Percentiles rank a stretch among this genome's conserved stretches.
These are phyloP conservation scores for Ophiostoma australiae DNA, from an alignment of 2,329 filamentous ascomycete genomes.

Conservation along the genomic window DNA sequence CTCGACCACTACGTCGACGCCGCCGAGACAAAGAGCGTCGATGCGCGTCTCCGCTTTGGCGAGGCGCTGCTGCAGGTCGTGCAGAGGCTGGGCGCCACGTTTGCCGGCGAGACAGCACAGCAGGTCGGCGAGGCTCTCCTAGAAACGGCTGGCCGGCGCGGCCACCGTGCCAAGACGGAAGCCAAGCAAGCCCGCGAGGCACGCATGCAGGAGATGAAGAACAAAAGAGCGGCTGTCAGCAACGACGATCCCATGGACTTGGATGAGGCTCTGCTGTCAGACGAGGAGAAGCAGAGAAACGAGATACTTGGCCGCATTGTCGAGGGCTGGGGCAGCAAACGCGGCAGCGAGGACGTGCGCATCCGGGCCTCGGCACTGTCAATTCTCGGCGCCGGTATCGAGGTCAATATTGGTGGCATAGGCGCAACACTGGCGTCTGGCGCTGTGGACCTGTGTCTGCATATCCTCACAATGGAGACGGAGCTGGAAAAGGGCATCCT, in stretches of 20 bases:
- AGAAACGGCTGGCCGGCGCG: constrained; percentile 59
- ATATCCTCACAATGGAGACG: constrained; percentile 58
- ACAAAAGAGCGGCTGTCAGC: constrained; percentile 30
- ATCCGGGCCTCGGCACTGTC: constrained; percentile 66
- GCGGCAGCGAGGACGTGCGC: constrained; percentile 63
- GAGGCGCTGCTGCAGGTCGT: constrained; percentile 62
- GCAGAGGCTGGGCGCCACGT: constrained; percentile 54
- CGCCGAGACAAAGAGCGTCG: constrained; percentile 53
- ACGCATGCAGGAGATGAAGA: constrained; percentile 43
- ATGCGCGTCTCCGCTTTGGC: constrained; percentile 62
- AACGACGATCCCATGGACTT: constrained; percentile 47
- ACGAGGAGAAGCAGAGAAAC: constrained; percentile 43
- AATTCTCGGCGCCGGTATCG: constrained; percentile 55
- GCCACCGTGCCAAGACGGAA: constrained; percentile 55
- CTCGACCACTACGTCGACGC: constrained; percentile 64
- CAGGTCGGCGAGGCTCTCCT: constrained; percentile 56
- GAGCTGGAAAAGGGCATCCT: constrained; percentile 59
- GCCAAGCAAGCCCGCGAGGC: constrained; percentile 50
- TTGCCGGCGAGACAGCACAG: constrained; percentile 49
- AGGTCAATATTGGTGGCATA: constrained; percentile 55
- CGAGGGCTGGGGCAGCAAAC: constrained; percentile 61
- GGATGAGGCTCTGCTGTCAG: constrained; percentile 40
- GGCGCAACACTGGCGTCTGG: constrained; percentile 49
- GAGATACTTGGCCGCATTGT: constrained; percentile 56
- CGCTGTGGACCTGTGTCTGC: constrained; percentile 58